Base-by-base conservation (phyloP, 345 rosid genomes). In the Aegle marmelos region DNA sequence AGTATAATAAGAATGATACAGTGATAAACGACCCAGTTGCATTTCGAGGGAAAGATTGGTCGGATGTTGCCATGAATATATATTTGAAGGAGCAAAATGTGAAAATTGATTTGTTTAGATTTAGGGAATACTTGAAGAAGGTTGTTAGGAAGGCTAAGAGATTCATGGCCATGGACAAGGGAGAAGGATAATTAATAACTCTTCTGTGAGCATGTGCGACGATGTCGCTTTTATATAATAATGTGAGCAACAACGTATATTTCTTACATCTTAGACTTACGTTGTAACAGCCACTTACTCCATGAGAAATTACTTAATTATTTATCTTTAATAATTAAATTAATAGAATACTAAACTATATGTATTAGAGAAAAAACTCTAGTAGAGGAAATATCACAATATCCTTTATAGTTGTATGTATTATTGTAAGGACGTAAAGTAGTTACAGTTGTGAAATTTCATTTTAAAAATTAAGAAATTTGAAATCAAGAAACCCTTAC, bases 31-130 rank as follows among this genome's bases (percentile, higher is more conserved):
- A 90, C 53, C 90, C 94, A 0, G 70, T 17, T 7, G 85, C 81
- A 0, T 73, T 62, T 67, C 76, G 70, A 77, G 88, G 89, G 19
- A 56, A 37, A 31, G 62, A 28, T 8, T 92, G 97, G 93, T 59
- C 86, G 2, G 7, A 5, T 19, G 76, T 24, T 27, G 70, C 79
- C 61, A 91, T 89, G 93, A 79, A 81, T 3, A 88, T 90, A 25
- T 91, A 91, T 72, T 78, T 91, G 66, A 90, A 84, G 81, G 88
- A 86, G 61, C 94, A 93, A 82, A 79, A 91, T 75, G 83, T 91
- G 22, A 84, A 70, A 61, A 36, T 89, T 11, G 89, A 85, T 79
- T 75, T 89, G 73, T 54, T 61, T 60, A 70, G 89, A 79, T 89
- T 89, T 67, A 83, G 86, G 80, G 57, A 78, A 61, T 79, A 81